Evolutionary conservation across 495 filamentous ascomycete species (phyloP).

Genomic region (Xylaria intraflava): DNA sequence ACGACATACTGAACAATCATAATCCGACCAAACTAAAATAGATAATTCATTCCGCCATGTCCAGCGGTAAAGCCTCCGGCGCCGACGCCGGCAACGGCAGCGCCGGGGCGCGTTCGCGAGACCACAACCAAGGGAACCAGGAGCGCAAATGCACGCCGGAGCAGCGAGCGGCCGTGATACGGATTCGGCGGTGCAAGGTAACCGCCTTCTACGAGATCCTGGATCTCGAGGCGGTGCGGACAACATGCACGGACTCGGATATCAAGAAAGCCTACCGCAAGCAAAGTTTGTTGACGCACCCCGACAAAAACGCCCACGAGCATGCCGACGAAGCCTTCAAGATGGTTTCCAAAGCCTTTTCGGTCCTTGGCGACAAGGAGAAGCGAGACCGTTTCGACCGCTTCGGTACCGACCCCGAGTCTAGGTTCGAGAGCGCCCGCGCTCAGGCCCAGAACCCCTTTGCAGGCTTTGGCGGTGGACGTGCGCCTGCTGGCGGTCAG

Average conservation of each 20-base stretch:
- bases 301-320: conserved; percentile 97
- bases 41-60: conserved; percentile 47
- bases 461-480: conserved; percentile 55
- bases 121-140: conserved; percentile 92
- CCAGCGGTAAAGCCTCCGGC: conserved; percentile 69
- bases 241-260: conserved; percentile 64
- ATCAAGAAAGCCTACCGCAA: conserved; percentile 96
- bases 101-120: conserved; percentile 57
- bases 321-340: conserved; percentile 97
- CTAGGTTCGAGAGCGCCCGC: conserved; percentile 60
- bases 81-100: conserved; percentile 55
- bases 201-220: conserved; percentile 92
- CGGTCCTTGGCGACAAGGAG: conserved; percentile 85
- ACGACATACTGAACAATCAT: background rate
- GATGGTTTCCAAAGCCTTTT: conserved; percentile 90
- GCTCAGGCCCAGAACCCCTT: conserved; percentile 60
- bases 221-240: conserved; percentile 52
- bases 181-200: conserved; percentile 73
- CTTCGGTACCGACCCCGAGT: conserved; percentile 88
- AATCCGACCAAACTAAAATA: background rate
- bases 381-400: conserved; percentile 83
- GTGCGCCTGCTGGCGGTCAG: conserved; percentile 31
- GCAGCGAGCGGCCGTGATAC: conserved; percentile 81
- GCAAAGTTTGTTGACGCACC: conserved; percentile 80
- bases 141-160: conserved; percentile 82